Percentiles rank a stretch among this genome's conserved stretches.
Conservation (phyloP, 495 filamentous ascomycete genomes). For the Pseudotulostoma volvatum region DNA sequence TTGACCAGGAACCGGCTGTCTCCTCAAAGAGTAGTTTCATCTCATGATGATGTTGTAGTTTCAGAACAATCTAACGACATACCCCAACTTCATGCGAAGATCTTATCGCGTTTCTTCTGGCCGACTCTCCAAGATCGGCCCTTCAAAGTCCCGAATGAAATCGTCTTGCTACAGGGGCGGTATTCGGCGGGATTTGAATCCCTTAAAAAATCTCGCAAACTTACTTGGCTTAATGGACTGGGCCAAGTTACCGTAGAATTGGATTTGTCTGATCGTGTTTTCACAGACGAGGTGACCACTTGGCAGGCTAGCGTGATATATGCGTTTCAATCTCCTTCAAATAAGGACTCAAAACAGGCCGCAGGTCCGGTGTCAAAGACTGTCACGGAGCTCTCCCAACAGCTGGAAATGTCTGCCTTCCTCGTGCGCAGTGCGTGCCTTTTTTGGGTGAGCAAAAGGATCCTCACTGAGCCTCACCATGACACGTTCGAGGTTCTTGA, state of each 20-base stretch:
- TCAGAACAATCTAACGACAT: slow-evolving; percentile 3
- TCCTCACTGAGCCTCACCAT: slow-evolving; percentile 43
- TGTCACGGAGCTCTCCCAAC: slow-evolving; percentile 42
- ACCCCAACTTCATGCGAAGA: slow-evolving; percentile 56
- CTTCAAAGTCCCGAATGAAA: slow-evolving; percentile 51
- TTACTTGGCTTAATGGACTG: slow-evolving; percentile 72
- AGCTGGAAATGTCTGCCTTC: slow-evolving; percentile 58
- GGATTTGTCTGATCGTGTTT: slow-evolving; percentile 63
- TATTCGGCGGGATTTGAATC: slow-evolving; percentile 66
- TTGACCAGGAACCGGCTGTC: slow-evolving; percentile 10
- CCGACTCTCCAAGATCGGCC: slow-evolving; percentile 61
- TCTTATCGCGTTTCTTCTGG: slow-evolving; percentile 91
- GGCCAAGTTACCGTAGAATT: slow-evolving; percentile 70
- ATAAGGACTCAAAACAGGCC: slow-evolving; percentile 5
- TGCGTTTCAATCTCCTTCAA: slow-evolving; percentile 47
- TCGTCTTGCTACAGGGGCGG: slow-evolving; percentile 43
- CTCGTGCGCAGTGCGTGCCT: slow-evolving; percentile 61
- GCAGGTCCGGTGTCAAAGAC: slow-evolving; percentile 30
- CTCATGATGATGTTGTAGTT: slow-evolving; percentile 1
- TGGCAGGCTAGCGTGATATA: slow-evolving; percentile 86
- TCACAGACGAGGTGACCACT: slow-evolving; percentile 58
- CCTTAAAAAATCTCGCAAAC: slow-evolving; percentile 65
- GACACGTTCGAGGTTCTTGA: slow-evolving; percentile 51
- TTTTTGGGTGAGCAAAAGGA: slow-evolving; percentile 72
- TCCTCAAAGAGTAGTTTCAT: slow-evolving; percentile 3